A percentile compares a stretch with the other conserved stretches of the same genome.
These are phyloP conservation scores for baker's yeast (Saccharomyces cerevisiae) DNA, from an alignment of 805 yeast genomes.

Conservation along the genomic window DNA sequence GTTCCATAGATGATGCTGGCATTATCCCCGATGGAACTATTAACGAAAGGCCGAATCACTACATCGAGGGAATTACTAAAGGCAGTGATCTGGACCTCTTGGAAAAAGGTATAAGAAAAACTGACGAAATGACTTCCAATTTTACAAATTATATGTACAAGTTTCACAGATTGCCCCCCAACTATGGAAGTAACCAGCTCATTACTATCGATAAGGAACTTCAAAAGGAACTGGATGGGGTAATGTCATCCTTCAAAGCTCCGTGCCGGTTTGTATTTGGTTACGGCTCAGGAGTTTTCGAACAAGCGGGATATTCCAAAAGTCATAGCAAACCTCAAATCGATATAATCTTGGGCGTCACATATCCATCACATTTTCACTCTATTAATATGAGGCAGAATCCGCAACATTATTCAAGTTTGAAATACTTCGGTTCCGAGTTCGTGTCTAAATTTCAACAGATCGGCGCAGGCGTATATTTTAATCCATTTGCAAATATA, in stretches of 20 bases:
- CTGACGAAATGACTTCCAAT: slow-evolving; percentile 19
- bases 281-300: slow-evolving; percentile 89
- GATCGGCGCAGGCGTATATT: slow-evolving; percentile 84
- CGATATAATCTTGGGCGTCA: slow-evolving; percentile 78
- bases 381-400: slow-evolving; percentile 54
- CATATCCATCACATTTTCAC: slow-evolving; percentile 72
- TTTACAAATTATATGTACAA: slow-evolving; percentile 23
- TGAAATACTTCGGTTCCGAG: slow-evolving; percentile 52
- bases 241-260: slow-evolving; percentile 54
- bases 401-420: slow-evolving; percentile 70
- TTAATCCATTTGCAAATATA: slow-evolving; percentile 78
- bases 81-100: slow-evolving; percentile 12
- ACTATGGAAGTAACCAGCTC: slow-evolving; percentile 53
- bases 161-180: slow-evolving; percentile 43
- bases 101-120: slow-evolving; percentile 21
- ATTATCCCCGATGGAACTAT: neutral
- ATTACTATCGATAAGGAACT: slow-evolving; percentile 38
- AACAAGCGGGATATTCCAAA: slow-evolving; percentile 49
- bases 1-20: neutral
- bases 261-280: slow-evolving; percentile 81
- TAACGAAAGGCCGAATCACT: neutral
- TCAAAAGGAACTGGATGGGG: slow-evolving; percentile 38
- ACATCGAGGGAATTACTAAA: slow-evolving; percentile 2
- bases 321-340: slow-evolving; percentile 51
- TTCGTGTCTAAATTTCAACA: slow-evolving; percentile 52